These are phyloP conservation scores for Verticillium isaacii DNA, from an alignment of 2,329 filamentous ascomycete genomes.

Conservation along the genomic window DNA sequence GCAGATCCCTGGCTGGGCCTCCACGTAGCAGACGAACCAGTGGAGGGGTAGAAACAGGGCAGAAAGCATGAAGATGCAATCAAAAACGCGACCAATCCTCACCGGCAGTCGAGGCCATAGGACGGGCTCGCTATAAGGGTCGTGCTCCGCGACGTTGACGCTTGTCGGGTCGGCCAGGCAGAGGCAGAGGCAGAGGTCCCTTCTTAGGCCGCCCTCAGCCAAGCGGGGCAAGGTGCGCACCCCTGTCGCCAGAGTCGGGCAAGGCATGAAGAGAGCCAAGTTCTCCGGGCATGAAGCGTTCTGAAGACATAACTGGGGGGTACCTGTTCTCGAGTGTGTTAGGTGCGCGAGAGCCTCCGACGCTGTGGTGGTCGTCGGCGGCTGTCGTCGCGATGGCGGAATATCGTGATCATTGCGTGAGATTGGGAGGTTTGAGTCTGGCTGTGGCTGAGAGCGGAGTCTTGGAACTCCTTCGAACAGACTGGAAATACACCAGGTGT, in stretches of 20 bases:
- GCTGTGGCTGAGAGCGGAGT: neutral
- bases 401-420: neutral
- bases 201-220: neutral
- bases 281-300: neutral
- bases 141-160: neutral
- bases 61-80: neutral
- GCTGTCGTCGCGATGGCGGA: neutral
- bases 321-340: neutral
- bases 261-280: neutral
- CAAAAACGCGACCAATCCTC: neutral
- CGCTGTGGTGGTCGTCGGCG: neutral
- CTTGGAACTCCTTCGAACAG: neutral
- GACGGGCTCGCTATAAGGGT: neutral
- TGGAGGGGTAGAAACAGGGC: neutral
- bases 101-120: neutral
- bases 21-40: neutral
- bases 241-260: neutral
- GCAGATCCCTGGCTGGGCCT: slow-evolving; percentile 5
- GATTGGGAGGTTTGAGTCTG: neutral
- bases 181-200: too few relatives aligned
- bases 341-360: neutral
- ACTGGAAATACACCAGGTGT: neutral
- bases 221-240: neutral
- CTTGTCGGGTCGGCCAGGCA: neutral
- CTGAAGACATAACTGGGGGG: neutral